phyloP scores from a whole-genome alignment of 805 yeast species.

The Myxozyma vanderwaltii region DNA sequence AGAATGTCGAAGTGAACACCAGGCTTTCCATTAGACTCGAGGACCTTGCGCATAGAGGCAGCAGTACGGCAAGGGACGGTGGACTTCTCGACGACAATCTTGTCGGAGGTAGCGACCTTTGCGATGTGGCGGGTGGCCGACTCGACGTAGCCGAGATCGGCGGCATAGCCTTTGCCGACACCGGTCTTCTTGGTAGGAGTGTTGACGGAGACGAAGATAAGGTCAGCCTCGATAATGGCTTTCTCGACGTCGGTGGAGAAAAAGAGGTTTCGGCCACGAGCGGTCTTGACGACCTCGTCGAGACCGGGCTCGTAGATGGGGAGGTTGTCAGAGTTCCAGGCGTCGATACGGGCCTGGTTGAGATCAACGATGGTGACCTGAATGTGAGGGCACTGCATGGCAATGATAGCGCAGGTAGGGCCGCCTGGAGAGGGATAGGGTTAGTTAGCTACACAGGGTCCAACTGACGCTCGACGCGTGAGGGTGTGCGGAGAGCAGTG shows the following conservation, averaged over 20 bases:
- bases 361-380: constrained; percentile 40
- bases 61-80: constrained; percentile 42
- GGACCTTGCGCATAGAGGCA: constrained; percentile 38
- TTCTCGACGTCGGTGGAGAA: constrained; percentile 40
- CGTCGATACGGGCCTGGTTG: constrained; percentile 39
- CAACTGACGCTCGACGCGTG: no score
- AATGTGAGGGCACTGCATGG: constrained; percentile 37
- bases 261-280: constrained; percentile 39
- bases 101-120: constrained; percentile 38
- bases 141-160: constrained; percentile 40
- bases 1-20: constrained; percentile 39
- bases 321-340: constrained; percentile 40
- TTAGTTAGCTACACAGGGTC: background rate
- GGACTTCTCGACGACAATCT: constrained; percentile 41
- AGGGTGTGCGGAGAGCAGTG: no score
- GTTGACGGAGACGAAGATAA: constrained; percentile 41
- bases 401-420: constrained; percentile 41
- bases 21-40: constrained; percentile 40
- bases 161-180: constrained; percentile 40
- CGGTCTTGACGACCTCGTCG: constrained; percentile 38
- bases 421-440: constrained; percentile 33
- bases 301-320: constrained; percentile 42
- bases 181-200: constrained; percentile 41
- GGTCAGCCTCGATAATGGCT: constrained; percentile 40
- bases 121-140: constrained; percentile 41